Conservation (phyloP, 257 asterid species). For the Ligustrum vulgare region DNA sequence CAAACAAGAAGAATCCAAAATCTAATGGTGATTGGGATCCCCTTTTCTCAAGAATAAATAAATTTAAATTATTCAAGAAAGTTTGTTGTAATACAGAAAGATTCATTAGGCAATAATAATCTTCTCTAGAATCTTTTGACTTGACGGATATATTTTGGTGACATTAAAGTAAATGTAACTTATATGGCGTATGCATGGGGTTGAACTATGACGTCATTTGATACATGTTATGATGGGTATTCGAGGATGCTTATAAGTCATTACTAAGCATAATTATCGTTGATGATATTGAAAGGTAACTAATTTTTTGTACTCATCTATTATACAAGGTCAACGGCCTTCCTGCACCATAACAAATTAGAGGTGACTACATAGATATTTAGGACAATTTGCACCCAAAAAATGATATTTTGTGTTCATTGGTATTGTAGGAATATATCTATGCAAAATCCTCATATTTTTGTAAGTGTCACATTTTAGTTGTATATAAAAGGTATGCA, state of each 20-base stretch:
- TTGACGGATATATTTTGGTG: not conserved
- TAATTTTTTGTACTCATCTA: too few relatives aligned
- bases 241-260: conserved; percentile 94
- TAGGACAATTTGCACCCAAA: too few relatives aligned
- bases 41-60: not conserved
- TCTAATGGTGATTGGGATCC: not conserved
- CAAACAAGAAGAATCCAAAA: not conserved
- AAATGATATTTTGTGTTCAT: too few relatives aligned
- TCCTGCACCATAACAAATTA: too few relatives aligned
- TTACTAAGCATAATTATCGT: conserved; percentile 86
- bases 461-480: too few relatives aligned
- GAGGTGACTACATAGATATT: too few relatives aligned
- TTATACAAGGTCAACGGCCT: too few relatives aligned
- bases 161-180: not conserved
- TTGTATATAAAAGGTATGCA: too few relatives aligned
- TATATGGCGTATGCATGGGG: not conserved
- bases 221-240: conserved; percentile 55
- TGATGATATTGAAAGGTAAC: conserved; percentile 97
- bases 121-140: not conserved
- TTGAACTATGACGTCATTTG: conserved; percentile 24
- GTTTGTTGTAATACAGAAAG: conserved; percentile 16
- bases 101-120: conserved; percentile 13
- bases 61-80: not conserved
- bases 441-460: too few relatives aligned
- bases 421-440: too few relatives aligned